Conservation (phyloP, 345 rosid genomes). For the Psidium friedrichsthalianum region DNA sequence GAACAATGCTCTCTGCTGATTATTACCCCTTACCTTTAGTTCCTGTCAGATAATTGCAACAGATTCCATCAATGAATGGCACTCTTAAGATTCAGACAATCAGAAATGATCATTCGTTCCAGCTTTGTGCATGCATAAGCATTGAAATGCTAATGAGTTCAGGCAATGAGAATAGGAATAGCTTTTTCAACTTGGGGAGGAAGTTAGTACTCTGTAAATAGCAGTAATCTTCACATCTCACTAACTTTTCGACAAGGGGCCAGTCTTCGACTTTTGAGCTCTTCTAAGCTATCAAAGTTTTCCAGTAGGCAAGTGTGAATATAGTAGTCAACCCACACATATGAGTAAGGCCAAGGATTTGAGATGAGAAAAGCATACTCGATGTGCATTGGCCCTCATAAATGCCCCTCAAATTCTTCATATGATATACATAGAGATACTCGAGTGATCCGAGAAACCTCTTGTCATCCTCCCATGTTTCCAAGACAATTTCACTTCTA, state of each 20-base stretch:
- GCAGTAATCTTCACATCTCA: background rate
- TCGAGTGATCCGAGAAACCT: background rate
- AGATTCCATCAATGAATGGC: background rate
- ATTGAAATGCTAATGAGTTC: background rate
- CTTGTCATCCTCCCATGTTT: background rate
- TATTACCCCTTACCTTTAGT: background rate
- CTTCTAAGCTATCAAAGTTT: background rate
- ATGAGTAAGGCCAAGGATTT: background rate
- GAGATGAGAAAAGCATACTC: background rate
- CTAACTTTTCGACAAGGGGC: background rate
- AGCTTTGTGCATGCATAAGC: background rate
- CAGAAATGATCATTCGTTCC: background rate
- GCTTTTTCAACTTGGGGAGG: conserved; percentile 1
- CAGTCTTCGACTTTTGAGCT: background rate
- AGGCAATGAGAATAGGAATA: conserved; percentile 1
- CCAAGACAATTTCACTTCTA: background rate
- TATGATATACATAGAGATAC: background rate
- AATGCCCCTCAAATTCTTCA: background rate
- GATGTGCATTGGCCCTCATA: background rate
- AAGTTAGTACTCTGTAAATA: background rate
- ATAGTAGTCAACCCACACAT: background rate
- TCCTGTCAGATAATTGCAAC: background rate
- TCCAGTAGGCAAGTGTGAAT: background rate
- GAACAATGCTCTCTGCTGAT: too few species aligned
- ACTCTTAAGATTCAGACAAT: background rate